phyloP scores from a whole-genome alignment of 176 grass and related monocot genomes.

The Microstegium vimineum region DNA sequence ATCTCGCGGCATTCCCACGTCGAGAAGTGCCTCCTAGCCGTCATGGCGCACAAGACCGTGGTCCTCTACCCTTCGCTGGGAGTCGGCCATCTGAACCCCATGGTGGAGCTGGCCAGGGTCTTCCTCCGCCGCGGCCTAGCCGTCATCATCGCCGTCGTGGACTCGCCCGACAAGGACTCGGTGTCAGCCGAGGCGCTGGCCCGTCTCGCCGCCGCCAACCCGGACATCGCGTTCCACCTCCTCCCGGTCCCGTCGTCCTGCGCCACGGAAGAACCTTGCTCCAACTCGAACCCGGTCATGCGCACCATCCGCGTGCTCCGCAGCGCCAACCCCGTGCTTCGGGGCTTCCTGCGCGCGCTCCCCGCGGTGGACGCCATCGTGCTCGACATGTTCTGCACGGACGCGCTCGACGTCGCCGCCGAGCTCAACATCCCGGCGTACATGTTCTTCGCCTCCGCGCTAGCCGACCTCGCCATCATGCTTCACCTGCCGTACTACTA shows the following conservation, averaged over 20 bases:
- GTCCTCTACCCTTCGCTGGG: conserved; percentile 48
- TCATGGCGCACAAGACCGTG: conserved; percentile 33
- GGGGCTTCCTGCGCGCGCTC: not conserved
- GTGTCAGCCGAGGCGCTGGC: not conserved
- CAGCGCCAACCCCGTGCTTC: not conserved
- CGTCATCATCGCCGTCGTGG: conserved; percentile 1
- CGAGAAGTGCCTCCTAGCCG: not conserved
- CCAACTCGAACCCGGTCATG: not conserved
- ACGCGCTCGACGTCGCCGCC: conserved; percentile 33
- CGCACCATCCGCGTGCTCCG: not conserved
- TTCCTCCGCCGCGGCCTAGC: conserved; percentile 34
- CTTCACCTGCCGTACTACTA: not conserved
- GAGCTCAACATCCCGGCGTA: conserved; percentile 40
- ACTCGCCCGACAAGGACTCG: not conserved
- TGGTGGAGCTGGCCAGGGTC: conserved; percentile 57
- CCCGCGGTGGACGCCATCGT: conserved; percentile 28
- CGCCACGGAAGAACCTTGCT: not conserved
- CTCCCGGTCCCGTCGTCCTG: not conserved
- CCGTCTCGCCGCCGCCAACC: not conserved
- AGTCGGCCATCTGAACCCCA: conserved; percentile 59
- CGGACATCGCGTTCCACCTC: not conserved
- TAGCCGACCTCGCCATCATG: conserved; percentile 23
- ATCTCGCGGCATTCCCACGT: not conserved
- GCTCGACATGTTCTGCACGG: conserved; percentile 55
- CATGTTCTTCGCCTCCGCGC: conserved; percentile 32